Evolutionary conservation across 2,329 filamentous ascomycete species (phyloP).

Genomic region (Aspergillus versicolor): DNA sequence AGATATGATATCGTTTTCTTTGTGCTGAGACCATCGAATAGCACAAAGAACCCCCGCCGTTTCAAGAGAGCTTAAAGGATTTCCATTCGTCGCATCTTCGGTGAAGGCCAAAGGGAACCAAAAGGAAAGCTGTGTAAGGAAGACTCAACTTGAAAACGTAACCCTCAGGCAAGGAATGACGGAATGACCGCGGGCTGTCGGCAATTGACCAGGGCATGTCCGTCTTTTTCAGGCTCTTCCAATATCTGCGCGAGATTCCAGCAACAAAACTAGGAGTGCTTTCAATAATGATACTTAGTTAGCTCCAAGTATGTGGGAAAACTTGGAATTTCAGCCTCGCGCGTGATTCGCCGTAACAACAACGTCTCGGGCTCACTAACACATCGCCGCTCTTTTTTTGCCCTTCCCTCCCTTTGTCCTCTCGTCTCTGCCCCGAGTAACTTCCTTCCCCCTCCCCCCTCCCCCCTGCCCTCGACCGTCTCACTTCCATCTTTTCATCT

Average conservation of each 20-base stretch:
- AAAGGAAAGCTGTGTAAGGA: not conserved
- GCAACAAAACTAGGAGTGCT: not conserved
- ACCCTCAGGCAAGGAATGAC: not conserved
- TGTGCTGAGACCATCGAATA: not conserved
- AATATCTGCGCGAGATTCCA: not conserved
- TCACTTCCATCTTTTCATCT: not conserved
- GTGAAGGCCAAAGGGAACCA: not conserved
- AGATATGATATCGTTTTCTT: not conserved
- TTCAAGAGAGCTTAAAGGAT: not conserved
- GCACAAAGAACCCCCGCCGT: not conserved
- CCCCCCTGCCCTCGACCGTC: not conserved
- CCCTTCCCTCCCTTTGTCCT: conserved; percentile 7
- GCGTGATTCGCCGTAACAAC: conserved; percentile 11
- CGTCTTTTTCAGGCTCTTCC: no score
- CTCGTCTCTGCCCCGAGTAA: conserved; percentile 4
- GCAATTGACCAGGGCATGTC: no score
- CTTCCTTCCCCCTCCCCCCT: not conserved
- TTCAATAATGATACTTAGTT: not conserved
- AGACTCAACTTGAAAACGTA: not conserved
- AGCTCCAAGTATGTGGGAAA: not conserved
- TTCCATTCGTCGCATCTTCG: not conserved
- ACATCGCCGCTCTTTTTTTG: conserved; percentile 2
- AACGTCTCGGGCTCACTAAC: not conserved
- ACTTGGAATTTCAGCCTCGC: conserved; percentile 3
- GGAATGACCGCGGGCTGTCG: not conserved